Conservation (phyloP, 371 early-diverging fungal species). For the Mucor saturninus region DNA sequence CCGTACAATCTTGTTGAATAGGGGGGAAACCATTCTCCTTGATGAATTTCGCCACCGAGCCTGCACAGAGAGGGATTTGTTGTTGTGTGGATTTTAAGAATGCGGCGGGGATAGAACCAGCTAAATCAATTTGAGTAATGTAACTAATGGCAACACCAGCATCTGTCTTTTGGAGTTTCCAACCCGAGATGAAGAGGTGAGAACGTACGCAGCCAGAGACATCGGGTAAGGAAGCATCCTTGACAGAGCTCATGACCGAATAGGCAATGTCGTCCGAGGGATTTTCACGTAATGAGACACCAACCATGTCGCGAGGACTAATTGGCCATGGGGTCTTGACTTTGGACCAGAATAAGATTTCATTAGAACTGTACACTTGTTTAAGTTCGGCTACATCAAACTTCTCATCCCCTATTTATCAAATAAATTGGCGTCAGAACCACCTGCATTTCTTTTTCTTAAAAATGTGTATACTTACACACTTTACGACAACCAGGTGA, state of each 20-base stretch:
- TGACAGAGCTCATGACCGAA: slow-evolving; percentile 41
- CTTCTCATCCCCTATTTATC: slow-evolving; percentile 49
- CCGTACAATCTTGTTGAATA: slow-evolving; percentile 8
- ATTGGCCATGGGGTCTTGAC: slow-evolving; percentile 55
- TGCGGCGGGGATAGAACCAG: slow-evolving; percentile 47
- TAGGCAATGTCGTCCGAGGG: slow-evolving; percentile 24
- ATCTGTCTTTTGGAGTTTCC: slow-evolving; percentile 41
- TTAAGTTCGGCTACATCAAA: slow-evolving; percentile 45
- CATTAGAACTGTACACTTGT: slow-evolving; percentile 31
- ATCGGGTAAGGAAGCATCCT: slow-evolving; percentile 34
- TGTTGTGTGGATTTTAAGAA: slow-evolving; percentile 42
- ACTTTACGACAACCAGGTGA: slow-evolving; percentile 32
- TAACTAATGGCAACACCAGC: slow-evolving; percentile 47
- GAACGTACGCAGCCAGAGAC: slow-evolving; percentile 43
- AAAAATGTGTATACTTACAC: slow-evolving; percentile 22
- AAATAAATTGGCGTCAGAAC: neutral
- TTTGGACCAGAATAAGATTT: slow-evolving; percentile 48
- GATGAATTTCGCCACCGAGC: slow-evolving; percentile 41
- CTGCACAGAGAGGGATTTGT: slow-evolving; percentile 51
- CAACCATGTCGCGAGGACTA: slow-evolving; percentile 37
- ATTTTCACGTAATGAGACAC: slow-evolving; percentile 23
- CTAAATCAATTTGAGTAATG: slow-evolving; percentile 50
- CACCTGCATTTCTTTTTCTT: neutral
- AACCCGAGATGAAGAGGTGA: slow-evolving; percentile 46
- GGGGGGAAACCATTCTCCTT: slow-evolving; percentile 44